Evolutionary conservation across 345 rosid genomes (phyloP).

Genomic region (Eucalyptus curtisii): DNA sequence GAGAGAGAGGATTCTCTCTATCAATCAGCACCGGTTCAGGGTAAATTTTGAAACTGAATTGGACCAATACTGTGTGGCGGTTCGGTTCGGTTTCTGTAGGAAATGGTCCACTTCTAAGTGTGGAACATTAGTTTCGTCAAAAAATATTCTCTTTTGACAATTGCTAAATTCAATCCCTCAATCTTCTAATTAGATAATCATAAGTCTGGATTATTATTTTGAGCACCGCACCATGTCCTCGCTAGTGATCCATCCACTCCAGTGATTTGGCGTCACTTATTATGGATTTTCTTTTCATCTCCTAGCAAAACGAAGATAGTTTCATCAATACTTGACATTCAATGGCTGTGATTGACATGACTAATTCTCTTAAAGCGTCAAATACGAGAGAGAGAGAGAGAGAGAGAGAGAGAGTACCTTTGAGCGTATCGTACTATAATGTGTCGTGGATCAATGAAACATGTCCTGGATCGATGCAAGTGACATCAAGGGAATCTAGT

Average conservation of each 20-base stretch:
- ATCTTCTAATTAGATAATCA: not conserved
- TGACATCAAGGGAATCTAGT: not conserved
- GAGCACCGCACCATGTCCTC: not conserved
- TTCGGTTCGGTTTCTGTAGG: fast-evolving
- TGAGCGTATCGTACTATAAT: not conserved
- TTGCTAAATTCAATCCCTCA: not conserved
- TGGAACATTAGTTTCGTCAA: not conserved
- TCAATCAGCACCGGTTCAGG: not conserved
- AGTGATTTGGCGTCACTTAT: not conserved
- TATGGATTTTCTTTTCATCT: not conserved
- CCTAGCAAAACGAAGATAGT: not conserved
- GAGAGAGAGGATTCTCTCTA: not conserved
- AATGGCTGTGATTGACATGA: not conserved
- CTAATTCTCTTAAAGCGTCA: not conserved
- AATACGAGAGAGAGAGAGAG: not conserved
- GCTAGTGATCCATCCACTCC: not conserved
- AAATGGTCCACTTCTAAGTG: not conserved
- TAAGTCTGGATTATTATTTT: not conserved
- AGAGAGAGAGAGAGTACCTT: too few species aligned
- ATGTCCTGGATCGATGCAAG: not conserved
- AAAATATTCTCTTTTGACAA: not conserved
- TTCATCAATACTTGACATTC: not conserved
- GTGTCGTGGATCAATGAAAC: too few species aligned
- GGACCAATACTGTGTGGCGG: not conserved
- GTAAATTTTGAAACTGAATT: too few species aligned